phyloP scores from a whole-genome alignment of 805 yeast genomes.

The Candida khao-thaluensis region DNA sequence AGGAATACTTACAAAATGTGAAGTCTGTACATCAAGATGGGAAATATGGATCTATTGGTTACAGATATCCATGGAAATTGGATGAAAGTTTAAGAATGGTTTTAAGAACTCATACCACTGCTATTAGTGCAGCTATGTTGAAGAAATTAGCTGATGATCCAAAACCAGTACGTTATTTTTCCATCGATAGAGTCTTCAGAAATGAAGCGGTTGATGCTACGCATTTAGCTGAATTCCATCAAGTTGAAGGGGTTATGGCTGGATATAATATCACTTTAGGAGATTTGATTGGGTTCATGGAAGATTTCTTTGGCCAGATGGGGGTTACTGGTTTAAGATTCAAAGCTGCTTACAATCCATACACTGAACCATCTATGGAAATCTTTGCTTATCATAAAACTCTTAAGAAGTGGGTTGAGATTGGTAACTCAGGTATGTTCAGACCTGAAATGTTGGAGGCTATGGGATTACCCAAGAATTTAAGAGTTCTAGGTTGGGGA shows the following conservation, averaged over 20 bases:
- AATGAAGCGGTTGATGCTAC: slow-evolving; percentile 99
- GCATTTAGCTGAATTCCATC: slow-evolving; percentile 98
- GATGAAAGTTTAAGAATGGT: slow-evolving; percentile 90
- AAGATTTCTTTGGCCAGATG: slow-evolving; percentile 93
- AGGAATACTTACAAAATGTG: slow-evolving; percentile 71
- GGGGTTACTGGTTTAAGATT: slow-evolving; percentile 94
- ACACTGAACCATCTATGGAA: slow-evolving; percentile 98
- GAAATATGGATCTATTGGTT: slow-evolving; percentile 92
- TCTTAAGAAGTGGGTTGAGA: slow-evolving; percentile 95
- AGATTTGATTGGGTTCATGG: slow-evolving; percentile 97
- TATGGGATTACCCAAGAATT: slow-evolving; percentile 94
- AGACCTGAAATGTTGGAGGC: slow-evolving; percentile 99
- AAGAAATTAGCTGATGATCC: slow-evolving; percentile 86
- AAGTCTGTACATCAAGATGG: slow-evolving; percentile 86
- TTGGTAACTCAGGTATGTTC: slow-evolving; percentile 99
- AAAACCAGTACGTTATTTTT: slow-evolving; percentile 85
- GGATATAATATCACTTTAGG: slow-evolving; percentile 94
- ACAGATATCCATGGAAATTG: slow-evolving; percentile 96
- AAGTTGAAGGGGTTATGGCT: slow-evolving; percentile 98
- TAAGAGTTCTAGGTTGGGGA: slow-evolving; percentile 98
- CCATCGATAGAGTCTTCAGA: slow-evolving; percentile 98
- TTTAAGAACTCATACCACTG: slow-evolving; percentile 96
- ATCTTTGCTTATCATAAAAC: slow-evolving; percentile 96
- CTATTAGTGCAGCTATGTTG: slow-evolving; percentile 85
- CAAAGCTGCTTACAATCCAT: slow-evolving; percentile 98